Evolutionary conservation across 371 early-diverging fungal genomes (phyloP).

Genomic region (Zychaea mexicana): DNA sequence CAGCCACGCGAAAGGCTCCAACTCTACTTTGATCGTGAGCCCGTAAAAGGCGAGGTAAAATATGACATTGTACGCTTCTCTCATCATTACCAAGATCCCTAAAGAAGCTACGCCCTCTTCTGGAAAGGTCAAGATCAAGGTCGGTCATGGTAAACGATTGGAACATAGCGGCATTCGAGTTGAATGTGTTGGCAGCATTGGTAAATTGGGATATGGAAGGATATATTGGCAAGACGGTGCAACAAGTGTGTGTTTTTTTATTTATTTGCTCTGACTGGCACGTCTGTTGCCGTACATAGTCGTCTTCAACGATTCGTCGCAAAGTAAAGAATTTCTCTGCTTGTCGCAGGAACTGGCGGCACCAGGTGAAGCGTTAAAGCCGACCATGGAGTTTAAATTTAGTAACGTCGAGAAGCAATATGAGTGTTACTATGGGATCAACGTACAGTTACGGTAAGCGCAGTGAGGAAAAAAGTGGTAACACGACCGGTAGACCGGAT

Average conservation of each 20-base stretch:
- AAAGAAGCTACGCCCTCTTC: no score
- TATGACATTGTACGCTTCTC: background rate
- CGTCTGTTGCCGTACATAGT: no score
- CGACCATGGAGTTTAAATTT: slow-evolving; percentile 86
- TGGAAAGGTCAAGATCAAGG: slow-evolving; percentile 78
- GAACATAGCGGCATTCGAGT: slow-evolving; percentile 98
- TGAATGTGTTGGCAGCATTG: slow-evolving; percentile 94
- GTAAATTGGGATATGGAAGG: slow-evolving; percentile 45
- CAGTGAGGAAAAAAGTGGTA: no score
- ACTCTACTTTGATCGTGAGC: slow-evolving; percentile 95
- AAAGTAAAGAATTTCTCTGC: slow-evolving; percentile 92
- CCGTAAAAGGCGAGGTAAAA: slow-evolving; percentile 90
- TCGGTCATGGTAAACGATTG: slow-evolving; percentile 87
- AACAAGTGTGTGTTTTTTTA: no score
- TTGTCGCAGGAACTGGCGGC: slow-evolving; percentile 88
- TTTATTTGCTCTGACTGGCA: no score
- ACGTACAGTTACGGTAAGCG: slow-evolving; percentile 79
- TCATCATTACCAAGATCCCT: background rate
- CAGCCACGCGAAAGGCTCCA: slow-evolving; percentile 74
- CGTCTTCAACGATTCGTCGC: slow-evolving; percentile 92
- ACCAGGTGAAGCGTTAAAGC: slow-evolving; percentile 80
- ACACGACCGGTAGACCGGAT: no score
- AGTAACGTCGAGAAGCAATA: slow-evolving; percentile 92
- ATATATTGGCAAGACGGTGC: no score
- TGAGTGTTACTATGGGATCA: slow-evolving; percentile 90